Evolutionary conservation across 441 rosid genomes (phyloP).

Genomic region (Euphorbia corollata): DNA sequence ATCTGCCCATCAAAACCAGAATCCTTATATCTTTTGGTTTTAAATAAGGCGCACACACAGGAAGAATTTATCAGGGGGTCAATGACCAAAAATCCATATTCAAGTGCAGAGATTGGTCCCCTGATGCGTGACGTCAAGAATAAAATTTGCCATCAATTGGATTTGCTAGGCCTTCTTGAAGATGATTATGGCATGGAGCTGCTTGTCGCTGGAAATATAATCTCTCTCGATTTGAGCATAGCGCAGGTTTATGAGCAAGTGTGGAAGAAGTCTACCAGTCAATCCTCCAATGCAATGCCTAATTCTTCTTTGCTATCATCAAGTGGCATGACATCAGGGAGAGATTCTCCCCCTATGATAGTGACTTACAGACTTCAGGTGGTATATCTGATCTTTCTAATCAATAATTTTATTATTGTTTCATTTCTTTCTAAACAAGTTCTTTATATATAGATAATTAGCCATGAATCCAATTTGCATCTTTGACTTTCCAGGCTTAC

Average conservation of each 20-base stretch:
- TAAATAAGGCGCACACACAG: slow-evolving; percentile 97
- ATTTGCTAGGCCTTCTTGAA: slow-evolving; percentile 78
- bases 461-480: not conserved
- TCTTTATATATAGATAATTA: not conserved
- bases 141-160: slow-evolving; percentile 96
- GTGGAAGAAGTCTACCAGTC: slow-evolving; percentile 92
- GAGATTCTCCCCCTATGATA: slow-evolving; percentile 95
- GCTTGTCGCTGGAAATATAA: slow-evolving; percentile 97
- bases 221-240: slow-evolving; percentile 96
- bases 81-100: slow-evolving; percentile 99
- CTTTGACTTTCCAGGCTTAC: not conserved
- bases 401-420: not conserved
- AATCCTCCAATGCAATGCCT: slow-evolving; percentile 59
- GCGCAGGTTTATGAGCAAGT: slow-evolving; percentile 99
- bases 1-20: slow-evolving; percentile 99
- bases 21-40: slow-evolving; percentile 73
- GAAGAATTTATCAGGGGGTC: slow-evolving; percentile 99
- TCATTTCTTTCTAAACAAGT: not conserved
- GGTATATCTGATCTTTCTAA: slow-evolving; percentile 12
- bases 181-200: slow-evolving; percentile 99
- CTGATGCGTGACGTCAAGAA: slow-evolving; percentile 99
- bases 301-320: slow-evolving; percentile 65
- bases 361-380: slow-evolving; percentile 99
- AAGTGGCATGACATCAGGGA: slow-evolving; percentile 48
- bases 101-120: slow-evolving; percentile 98